Evolutionary conservation across 192 early-diverging fungal species (phyloP).

Genomic region (Entrophospora sp.): DNA sequence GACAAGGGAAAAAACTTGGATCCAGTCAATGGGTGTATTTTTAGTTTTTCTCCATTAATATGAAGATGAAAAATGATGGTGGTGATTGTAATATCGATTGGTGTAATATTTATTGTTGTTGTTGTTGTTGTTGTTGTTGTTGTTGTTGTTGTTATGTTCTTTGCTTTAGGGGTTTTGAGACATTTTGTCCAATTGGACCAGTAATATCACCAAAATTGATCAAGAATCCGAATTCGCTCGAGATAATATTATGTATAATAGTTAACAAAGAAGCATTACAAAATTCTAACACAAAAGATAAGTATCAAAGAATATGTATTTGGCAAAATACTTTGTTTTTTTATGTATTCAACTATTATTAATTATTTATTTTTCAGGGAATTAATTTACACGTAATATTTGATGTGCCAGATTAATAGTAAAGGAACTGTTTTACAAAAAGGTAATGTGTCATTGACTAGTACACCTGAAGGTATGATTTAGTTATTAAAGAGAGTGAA

Average conservation of each 20-base stretch:
- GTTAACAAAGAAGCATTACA: conserved; percentile 37
- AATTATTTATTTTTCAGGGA: too few relatives aligned
- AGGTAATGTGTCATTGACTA: conserved; percentile 45
- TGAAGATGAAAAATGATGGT: too few relatives aligned
- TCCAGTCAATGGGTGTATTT: conserved; percentile 51
- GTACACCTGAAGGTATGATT: conserved; percentile 28
- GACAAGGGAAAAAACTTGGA: conserved; percentile 36
- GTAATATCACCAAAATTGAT: conserved; percentile 45
- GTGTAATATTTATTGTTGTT: background rate
- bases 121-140: background rate
- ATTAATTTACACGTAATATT: too few relatives aligned
- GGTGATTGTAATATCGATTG: too few relatives aligned
- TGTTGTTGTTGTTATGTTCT: too few relatives aligned
- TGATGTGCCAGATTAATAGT: conserved; percentile 40
- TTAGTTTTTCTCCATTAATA: background rate
- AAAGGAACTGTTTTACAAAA: conserved; percentile 52
- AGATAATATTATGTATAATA: conserved; percentile 28
- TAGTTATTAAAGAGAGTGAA: background rate
- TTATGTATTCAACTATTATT: too few relatives aligned
- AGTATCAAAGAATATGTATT: too few relatives aligned
- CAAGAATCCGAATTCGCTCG: conserved; percentile 38
- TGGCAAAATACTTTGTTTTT: too few relatives aligned
- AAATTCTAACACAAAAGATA: conserved; percentile 39
- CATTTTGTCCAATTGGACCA: conserved; percentile 51
- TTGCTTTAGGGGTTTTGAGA: conserved; percentile 38